These are phyloP conservation scores for Fennellomyces sp. DNA, from an alignment of 371 early-diverging fungal species.

Conservation along the genomic window DNA sequence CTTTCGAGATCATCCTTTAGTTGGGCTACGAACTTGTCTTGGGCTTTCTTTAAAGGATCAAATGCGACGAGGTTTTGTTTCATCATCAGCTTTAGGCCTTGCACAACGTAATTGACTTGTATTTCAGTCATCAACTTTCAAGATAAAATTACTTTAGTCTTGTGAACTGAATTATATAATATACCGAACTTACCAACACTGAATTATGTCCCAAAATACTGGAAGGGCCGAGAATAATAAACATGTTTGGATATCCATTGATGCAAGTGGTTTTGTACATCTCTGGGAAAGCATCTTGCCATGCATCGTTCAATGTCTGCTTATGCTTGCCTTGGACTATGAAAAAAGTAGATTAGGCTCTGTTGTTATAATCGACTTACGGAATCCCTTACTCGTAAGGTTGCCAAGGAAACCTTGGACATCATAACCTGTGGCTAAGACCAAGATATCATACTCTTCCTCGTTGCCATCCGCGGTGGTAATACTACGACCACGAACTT, in stretches of 20 bases:
- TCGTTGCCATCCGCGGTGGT: slow-evolving; percentile 36
- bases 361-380: too few relatives aligned
- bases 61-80: slow-evolving; percentile 19
- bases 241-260: slow-evolving; percentile 49
- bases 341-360: neutral
- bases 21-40: slow-evolving; percentile 19
- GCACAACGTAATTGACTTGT: slow-evolving; percentile 25
- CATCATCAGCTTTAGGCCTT: slow-evolving; percentile 18
- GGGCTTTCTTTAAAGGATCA: slow-evolving; percentile 22
- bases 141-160: too few relatives aligned
- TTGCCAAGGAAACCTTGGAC: slow-evolving; percentile 40
- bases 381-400: slow-evolving; percentile 21
- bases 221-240: slow-evolving; percentile 41
- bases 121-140: slow-evolving; percentile 13
- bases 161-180: too few relatives aligned
- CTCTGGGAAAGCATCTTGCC: slow-evolving; percentile 17
- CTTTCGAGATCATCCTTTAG: slow-evolving; percentile 18
- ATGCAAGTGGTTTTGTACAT: slow-evolving; percentile 25
- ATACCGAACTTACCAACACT: slow-evolving; percentile 2
- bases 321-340: slow-evolving; percentile 11
- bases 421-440: slow-evolving; percentile 68
- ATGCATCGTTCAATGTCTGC: slow-evolving; percentile 9
- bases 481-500: slow-evolving; percentile 45
- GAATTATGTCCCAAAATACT: slow-evolving; percentile 41
- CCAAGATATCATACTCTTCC: slow-evolving; percentile 53